Base-by-base conservation (phyloP, 164 flowering plant species). In the Tinospora cordifolia region DNA sequence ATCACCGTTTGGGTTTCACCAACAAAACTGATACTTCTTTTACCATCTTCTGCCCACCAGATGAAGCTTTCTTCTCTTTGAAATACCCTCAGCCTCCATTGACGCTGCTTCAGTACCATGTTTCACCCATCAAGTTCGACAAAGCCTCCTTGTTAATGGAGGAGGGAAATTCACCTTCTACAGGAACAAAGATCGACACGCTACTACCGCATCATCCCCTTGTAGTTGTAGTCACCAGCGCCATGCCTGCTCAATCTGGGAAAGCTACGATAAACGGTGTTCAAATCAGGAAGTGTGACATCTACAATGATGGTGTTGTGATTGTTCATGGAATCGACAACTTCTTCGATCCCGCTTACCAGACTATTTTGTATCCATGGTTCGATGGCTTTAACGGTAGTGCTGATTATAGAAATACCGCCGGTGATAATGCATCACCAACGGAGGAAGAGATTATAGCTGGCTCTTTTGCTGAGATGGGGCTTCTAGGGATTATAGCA, bases 161-260 rank as follows among this genome's bases (percentile, higher is more conserved):
- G 4, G n/a, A n/a, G n/a, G n/a, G n/a, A n/a, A n/a, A n/a, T n/a
- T 25, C 57, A 10, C 3, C 30, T 3, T 62, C 21, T 21, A 22
- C 25, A 15, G 63, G 54, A 15, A 19, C 66, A 9, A 67, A 59
- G 75, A 27, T 72, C 14, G 66, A 66, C 8, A 72, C 75, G 4
- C 75, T 72, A 34, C 60, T 72, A 19, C 47, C 21, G 1, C 66
- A 70, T 13, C 75, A 72, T 21, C 59, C 70, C 3, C 69, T 72
- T 14, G 66, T 72, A 13, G 25, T 66, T 57, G n/a, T n/a, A n/a
- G n/a, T n/a, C n/a, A n/a, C 58, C 70, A 38, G 8, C 54, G 10
- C 8, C n/a, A n/a, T 39, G 25, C 64, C 51, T 21, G 12, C 7
- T 24, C 21, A 19, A 14, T n/a, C 9, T 26, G n/a, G 66, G 15